Evolutionary conservation across 2,329 filamentous ascomycete genomes (phyloP), one percentile per base, ranked within the genome.

Genomic region (Penicillium sclerotiorum): DNA sequence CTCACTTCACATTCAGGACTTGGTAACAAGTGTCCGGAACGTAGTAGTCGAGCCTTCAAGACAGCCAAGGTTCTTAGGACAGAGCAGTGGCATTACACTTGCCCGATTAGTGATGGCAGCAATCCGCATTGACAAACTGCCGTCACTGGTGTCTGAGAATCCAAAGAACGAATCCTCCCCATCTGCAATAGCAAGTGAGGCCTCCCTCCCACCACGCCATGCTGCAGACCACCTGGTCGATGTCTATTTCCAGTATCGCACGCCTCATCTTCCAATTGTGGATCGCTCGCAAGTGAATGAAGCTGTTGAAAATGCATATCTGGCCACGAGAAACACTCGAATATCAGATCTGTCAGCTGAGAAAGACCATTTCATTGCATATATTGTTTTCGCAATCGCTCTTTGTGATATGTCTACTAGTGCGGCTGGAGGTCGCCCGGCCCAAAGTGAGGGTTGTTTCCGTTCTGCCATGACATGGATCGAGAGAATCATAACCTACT

Each of bases 191-290:
- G 35, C 43, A 37, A 17, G 9, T 15, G 43, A 37, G 43, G 35
- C 43, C 20, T 47, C 44, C 20, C 44, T 47, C 23, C 44, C 44
- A 22, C 44, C 44, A 22, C 44, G 44, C 17, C 44, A 47, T 28
- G 44, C 44, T 15, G 44, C 44, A n/a, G 44, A 39, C 21, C 44
- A 47, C 12, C 33, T 47, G 17, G 33, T 40, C 3, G 18, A 40
- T 18, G 44, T 40, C 9, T 47, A 39, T 18, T 47, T 47, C 13
- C 35, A 39, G 25, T 47, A 47, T 17, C 44, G 15, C 22, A 47
- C 44, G n/a, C 23, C 35, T 8, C 44, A 47, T 47, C 18, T 47
- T 6, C 44, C 44, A 8, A 22, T 47, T 18, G 25, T 47, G 17
- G 25, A 33, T 3, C 43, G 43, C 12, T 12, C 35, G 7, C 17